Base-by-base conservation (phyloP, 1,139 yeast species). In the Saccharomyces pastorianus region DNA sequence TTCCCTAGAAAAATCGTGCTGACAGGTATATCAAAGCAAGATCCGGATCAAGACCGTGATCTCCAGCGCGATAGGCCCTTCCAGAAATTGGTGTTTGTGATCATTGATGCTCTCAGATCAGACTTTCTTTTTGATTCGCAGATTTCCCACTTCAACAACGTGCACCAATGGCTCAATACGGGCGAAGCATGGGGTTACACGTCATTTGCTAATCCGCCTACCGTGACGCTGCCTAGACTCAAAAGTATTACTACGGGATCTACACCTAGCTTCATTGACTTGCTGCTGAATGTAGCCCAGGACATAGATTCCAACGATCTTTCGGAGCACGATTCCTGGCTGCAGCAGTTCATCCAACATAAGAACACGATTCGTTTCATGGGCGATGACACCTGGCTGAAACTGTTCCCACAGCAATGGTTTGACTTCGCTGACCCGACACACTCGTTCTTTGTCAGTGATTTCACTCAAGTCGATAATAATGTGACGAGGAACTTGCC, bases 331-430 rank as follows among this genome's bases (percentile, higher is more conserved):
- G 99, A 95, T 68, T 86, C 95, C 17, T 91, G 98, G 96, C 68
- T 91, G 11, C 73, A 76, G 44, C 98, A 93, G 67, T 75, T 90
- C 41, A 38, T 46, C 70, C 70, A 72, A 47, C 50, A 58, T 1
- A 60, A 68, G 3, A 73, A 73, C 31, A 78, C 78, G 62, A 74
- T 93, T 46, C 85, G 89, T 64, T 89, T 93, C 80, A 93, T 81
- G 73, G 99, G 99, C 27, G 99, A 93, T 69, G 99, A 93, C 67
- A 93, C 99, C 0, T 95, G 99, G 99, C 72, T 91, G 60, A 91
- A 90, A 66, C 76, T 93, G 49, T 95, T 90, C 62, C 93, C 93
- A 0, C 34, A 50, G 4, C 74, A 71, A 4, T 76, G 77, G 60
- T 91, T 93, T 65, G 75, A 76, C 29, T 75, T 78, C 54, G 72